A percentile compares a stretch with the other conserved stretches of the same genome.
These are phyloP conservation scores for Allium sativum DNA, from an alignment of 106 monocot genomes.

Conservation along the genomic window DNA sequence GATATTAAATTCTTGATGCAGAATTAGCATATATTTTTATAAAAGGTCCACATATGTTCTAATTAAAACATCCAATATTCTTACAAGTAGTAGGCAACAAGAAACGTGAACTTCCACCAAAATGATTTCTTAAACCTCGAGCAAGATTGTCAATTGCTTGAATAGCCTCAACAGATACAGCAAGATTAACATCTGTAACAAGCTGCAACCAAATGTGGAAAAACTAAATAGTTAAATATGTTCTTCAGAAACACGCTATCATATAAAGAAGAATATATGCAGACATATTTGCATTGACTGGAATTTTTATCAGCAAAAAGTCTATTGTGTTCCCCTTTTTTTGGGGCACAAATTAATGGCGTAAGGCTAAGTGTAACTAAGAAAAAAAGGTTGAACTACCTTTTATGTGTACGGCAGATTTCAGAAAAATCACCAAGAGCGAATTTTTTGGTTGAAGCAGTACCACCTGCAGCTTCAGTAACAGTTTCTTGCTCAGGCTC, in stretches of 20 bases:
- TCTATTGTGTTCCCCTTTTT: too few species aligned
- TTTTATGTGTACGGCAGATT: constrained; percentile 85
- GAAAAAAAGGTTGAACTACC: constrained; percentile 26
- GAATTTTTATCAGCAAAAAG: too few species aligned
- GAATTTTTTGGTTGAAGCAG: constrained; percentile 51
- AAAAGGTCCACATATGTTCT: too few species aligned
- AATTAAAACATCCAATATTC: constrained; percentile 9
- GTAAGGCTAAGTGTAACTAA: too few species aligned
- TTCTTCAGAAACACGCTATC: too few species aligned
- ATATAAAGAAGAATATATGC: background rate
- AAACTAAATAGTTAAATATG: background rate
- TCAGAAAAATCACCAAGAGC: constrained; percentile 80
- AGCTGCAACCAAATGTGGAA: constrained; percentile 44
- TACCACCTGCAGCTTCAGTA: constrained; percentile 35
- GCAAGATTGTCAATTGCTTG: constrained; percentile 93
- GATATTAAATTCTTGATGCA: too few species aligned
- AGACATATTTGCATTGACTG: background rate
- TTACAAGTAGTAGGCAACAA: constrained; percentile 80
- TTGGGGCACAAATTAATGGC: too few species aligned
- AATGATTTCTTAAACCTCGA: constrained; percentile 79
- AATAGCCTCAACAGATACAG: constrained; percentile 94
- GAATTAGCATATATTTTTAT: background rate
- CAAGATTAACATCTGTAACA: constrained; percentile 84
- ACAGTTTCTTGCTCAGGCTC: constrained; percentile 68
- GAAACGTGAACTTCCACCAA: constrained; percentile 72